A percentile compares a stretch with the other conserved stretches of the same genome.
Conservation (phyloP, 2,329 filamentous ascomycete genomes). For the Botryotinia convoluta region DNA sequence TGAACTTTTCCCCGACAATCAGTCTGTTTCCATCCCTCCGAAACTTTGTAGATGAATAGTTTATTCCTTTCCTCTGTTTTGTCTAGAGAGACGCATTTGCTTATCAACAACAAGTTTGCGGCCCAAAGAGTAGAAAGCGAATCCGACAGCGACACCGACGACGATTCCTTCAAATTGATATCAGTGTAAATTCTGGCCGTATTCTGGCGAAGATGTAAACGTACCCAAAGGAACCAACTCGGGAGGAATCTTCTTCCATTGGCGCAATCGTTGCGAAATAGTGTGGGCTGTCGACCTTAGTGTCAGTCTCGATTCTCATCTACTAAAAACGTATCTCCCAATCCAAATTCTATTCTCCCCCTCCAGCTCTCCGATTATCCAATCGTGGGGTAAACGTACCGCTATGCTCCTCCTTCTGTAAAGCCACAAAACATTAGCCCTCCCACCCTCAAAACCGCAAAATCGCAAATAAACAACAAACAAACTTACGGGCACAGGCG, state of each 20-base stretch:
- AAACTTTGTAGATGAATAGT: conserved; percentile 15
- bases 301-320: conserved; percentile 27
- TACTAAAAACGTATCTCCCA: conserved; percentile 21
- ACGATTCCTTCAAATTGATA: conserved; percentile 60
- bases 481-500: conserved; percentile 68
- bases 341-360: not conserved
- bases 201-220: conserved; percentile 33
- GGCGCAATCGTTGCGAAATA: conserved; percentile 90
- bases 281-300: conserved; percentile 70
- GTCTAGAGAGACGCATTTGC: conserved; percentile 82
- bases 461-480: not conserved
- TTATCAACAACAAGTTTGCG: conserved; percentile 87
- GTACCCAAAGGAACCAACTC: conserved; percentile 94
- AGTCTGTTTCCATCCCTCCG: conserved; percentile 3
- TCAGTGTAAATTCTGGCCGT: conserved; percentile 19
- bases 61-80: conserved; percentile 45
- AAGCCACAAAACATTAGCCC: conserved; percentile 24
- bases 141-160: conserved; percentile 77
- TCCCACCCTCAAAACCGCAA: not conserved
- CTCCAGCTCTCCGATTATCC: not conserved
- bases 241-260: conserved; percentile 83
- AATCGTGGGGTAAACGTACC: conserved; percentile 50
- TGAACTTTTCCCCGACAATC: conserved; percentile 21
- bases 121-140: conserved; percentile 76
- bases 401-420: conserved; percentile 63